These are phyloP conservation scores for Protomyces lactucae-debilis DNA, from an alignment of 1,139 yeast species.

Conservation along the genomic window DNA sequence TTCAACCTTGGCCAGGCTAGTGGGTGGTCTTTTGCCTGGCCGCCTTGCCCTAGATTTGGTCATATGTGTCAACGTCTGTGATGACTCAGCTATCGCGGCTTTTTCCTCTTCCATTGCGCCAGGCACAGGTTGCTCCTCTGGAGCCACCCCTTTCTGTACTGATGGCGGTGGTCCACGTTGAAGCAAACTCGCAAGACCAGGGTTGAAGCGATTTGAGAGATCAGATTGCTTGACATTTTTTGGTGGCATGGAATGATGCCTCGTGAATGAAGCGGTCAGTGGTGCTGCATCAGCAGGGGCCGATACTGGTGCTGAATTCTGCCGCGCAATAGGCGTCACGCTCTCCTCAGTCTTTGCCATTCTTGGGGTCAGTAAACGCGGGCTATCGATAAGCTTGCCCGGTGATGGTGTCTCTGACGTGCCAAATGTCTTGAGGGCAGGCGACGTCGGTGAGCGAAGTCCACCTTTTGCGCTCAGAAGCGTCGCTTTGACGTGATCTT, in stretches of 20 bases:
- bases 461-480: neutral
- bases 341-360: neutral
- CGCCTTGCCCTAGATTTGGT: slow-evolving; percentile 16
- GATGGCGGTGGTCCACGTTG: neutral
- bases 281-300: neutral
- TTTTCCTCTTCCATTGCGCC: neutral
- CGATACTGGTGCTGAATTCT: neutral
- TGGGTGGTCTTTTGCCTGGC: neutral
- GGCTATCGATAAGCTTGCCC: neutral
- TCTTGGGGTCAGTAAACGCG: neutral
- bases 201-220: neutral
- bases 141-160: neutral
- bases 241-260: neutral
- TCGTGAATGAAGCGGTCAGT: neutral
- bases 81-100: neutral
- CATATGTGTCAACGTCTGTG: slow-evolving; percentile 8
- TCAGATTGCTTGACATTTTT: neutral
- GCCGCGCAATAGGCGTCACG: neutral
- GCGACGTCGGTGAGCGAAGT: neutral
- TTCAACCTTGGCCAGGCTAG: neutral
- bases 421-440: neutral
- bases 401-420: neutral
- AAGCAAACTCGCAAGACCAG: neutral
- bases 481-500: neutral
- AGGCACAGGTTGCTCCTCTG: neutral